These are phyloP conservation scores for Alternaria arbusti DNA, from an alignment of 2,329 filamentous ascomycete genomes.

Conservation along the genomic window DNA sequence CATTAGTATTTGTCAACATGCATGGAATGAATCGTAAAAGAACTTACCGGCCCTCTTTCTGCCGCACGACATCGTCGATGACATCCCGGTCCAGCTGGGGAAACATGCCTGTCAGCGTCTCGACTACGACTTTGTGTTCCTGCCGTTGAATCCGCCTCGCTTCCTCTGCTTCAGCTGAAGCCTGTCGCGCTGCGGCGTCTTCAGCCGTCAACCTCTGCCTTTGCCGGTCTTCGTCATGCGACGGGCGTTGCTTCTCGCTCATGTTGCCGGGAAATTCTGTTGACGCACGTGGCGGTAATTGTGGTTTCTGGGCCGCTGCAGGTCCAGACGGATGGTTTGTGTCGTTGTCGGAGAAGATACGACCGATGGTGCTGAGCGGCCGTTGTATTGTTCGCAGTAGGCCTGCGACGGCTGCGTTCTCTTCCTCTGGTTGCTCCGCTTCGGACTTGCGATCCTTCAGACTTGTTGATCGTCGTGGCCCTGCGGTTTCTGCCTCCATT, in stretches of 20 bases:
- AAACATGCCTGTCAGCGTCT: conserved; percentile 96
- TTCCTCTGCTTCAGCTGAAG: conserved; percentile 87
- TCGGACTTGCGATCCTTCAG: conserved; percentile 49
- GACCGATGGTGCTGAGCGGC: conserved; percentile 87
- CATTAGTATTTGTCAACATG: not conserved
- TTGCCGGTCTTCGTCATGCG: conserved; percentile 36
- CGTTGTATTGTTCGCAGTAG: conserved; percentile 89
- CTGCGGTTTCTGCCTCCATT: conserved; percentile 65
- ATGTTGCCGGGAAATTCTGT: conserved; percentile 34
- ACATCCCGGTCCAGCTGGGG: conserved; percentile 92
- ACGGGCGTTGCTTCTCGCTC: conserved; percentile 20
- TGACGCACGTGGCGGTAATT: conserved; percentile 52
- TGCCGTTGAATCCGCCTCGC: conserved; percentile 80
- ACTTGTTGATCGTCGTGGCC: conserved; percentile 62
- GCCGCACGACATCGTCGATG: conserved; percentile 94
- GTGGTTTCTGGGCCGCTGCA: conserved; percentile 57
- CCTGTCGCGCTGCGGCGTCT: conserved; percentile 87
- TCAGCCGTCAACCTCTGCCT: conserved; percentile 68
- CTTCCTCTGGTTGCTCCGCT: conserved; percentile 64
- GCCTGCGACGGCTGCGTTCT: conserved; percentile 78
- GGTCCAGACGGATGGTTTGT: conserved; percentile 38
- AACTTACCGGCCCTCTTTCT: conserved; percentile 90
- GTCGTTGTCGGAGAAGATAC: conserved; percentile 84
- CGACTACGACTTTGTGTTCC: conserved; percentile 90
- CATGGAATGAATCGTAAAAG: not conserved